These are phyloP conservation scores for Diaporthe nobilis DNA, from an alignment of 2,329 filamentous ascomycete genomes.

Conservation along the genomic window DNA sequence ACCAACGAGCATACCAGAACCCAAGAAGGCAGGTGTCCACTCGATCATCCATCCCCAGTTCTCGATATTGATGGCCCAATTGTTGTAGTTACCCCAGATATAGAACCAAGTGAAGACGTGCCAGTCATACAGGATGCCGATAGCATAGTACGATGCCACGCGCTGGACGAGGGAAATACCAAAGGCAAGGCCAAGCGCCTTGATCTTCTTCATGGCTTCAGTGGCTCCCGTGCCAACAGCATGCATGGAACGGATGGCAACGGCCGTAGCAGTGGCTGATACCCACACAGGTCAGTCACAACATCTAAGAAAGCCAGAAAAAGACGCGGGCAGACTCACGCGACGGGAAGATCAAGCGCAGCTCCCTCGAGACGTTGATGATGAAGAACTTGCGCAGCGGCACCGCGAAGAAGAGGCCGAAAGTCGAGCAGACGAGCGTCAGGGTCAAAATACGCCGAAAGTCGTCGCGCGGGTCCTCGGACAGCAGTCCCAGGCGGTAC, in stretches of 20 bases:
- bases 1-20: constrained; percentile 70
- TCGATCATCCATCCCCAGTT: constrained; percentile 72
- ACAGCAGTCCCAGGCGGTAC: constrained; percentile 65
- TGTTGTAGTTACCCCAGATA: constrained; percentile 60
- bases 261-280: constrained; percentile 64
- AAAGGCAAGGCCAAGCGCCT: constrained; percentile 65
- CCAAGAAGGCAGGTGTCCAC: constrained; percentile 71
- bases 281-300: neutral
- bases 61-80: constrained; percentile 65
- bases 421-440: constrained; percentile 66
- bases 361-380: constrained; percentile 54
- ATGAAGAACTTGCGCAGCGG: constrained; percentile 70
- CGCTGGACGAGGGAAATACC: constrained; percentile 62
- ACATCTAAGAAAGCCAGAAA: no score
- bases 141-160: constrained; percentile 69
- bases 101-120: constrained; percentile 67
- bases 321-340: neutral
- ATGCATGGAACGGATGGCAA: constrained; percentile 73
- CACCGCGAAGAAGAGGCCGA: constrained; percentile 67
- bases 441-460: constrained; percentile 65
- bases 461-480: constrained; percentile 59
- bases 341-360: constrained; percentile 68
- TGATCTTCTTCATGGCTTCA: constrained; percentile 69
- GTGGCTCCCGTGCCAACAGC: constrained; percentile 60
- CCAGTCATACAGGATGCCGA: constrained; percentile 73